phyloP scores from a whole-genome alignment of 371 early-diverging fungal genomes.

The Mucor indicus region DNA sequence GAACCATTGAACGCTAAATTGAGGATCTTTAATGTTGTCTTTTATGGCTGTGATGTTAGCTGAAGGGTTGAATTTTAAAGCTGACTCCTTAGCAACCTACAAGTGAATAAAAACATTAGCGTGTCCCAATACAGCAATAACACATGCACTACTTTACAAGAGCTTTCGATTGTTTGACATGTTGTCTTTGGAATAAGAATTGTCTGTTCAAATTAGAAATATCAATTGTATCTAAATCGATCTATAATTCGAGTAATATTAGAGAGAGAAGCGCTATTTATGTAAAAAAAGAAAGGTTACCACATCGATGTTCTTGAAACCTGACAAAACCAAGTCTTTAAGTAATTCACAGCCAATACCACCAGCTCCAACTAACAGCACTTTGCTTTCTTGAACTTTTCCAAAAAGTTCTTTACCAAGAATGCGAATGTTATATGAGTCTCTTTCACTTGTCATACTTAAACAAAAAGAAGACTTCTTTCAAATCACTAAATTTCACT shows the following conservation, averaged over 20 bases:
- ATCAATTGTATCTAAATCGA: slow-evolving; percentile 99
- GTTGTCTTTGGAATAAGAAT: slow-evolving; percentile 92
- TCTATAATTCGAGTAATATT: slow-evolving; percentile 35
- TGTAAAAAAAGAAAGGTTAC: slow-evolving; percentile 28
- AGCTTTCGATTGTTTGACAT: slow-evolving; percentile 94
- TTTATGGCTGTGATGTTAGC: slow-evolving; percentile 77
- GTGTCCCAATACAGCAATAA: no score
- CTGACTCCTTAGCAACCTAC: slow-evolving; percentile 79
- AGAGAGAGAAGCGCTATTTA: background rate
- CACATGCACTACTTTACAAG: slow-evolving; percentile 35
- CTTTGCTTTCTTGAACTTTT: slow-evolving; percentile 35
- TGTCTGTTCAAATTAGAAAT: slow-evolving; percentile 98
- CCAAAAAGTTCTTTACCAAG: slow-evolving; percentile 36
- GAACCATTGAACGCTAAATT: slow-evolving; percentile 91
- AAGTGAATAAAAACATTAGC: background rate
- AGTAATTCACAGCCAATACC: slow-evolving; percentile 99
- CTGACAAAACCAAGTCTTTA: slow-evolving; percentile 90
- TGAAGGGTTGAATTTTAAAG: slow-evolving; percentile 77
- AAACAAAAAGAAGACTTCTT: background rate
- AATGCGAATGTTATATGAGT: slow-evolving; percentile 29
- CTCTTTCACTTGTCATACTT: slow-evolving; percentile 12
- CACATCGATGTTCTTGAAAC: slow-evolving; percentile 82
- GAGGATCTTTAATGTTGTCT: slow-evolving; percentile 80
- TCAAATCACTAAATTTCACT: no score
- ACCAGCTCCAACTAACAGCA: slow-evolving; percentile 90